Conservation (phyloP, 352 stramenopile species). For the Phytophthora multivora region DNA sequence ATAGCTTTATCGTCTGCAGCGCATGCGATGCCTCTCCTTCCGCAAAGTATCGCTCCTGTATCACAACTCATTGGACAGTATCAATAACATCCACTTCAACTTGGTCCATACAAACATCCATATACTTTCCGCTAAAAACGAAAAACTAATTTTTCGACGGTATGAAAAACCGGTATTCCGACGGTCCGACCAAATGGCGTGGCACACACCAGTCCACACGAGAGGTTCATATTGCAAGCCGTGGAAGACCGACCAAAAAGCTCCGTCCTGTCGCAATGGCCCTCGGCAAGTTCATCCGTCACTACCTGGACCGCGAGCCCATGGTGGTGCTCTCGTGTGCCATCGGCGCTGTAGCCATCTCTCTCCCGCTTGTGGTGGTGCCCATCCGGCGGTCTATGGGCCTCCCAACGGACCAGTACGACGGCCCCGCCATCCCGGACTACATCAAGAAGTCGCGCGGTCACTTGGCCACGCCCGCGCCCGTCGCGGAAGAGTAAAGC, state of each 20-base stretch:
- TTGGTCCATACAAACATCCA: slow-evolving; percentile 14
- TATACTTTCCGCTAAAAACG: neutral
- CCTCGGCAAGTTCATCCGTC: slow-evolving; percentile 79
- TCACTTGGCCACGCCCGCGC: slow-evolving; percentile 48
- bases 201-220: slow-evolving; percentile 16
- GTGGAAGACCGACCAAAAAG: slow-evolving; percentile 9
- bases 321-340: slow-evolving; percentile 85
- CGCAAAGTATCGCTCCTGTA: neutral
- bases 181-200: slow-evolving; percentile 3
- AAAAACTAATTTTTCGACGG: no score
- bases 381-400: slow-evolving; percentile 84
- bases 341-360: slow-evolving; percentile 72
- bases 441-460: slow-evolving; percentile 78
- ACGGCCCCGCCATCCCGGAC: slow-evolving; percentile 81
- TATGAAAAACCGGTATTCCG: slow-evolving; percentile 12
- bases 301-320: slow-evolving; percentile 86
- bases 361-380: slow-evolving; percentile 79
- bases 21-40: neutral
- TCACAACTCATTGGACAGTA: slow-evolving; percentile 11
- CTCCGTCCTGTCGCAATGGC: slow-evolving; percentile 21
- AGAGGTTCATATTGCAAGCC: slow-evolving; percentile 25
- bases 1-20: neutral
- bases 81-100: slow-evolving; percentile 15
- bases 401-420: slow-evolving; percentile 89
- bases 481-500: slow-evolving; percentile 40